Conservation (phyloP, 352 stramenopile genomes). For the Phytophthora melonis region DNA sequence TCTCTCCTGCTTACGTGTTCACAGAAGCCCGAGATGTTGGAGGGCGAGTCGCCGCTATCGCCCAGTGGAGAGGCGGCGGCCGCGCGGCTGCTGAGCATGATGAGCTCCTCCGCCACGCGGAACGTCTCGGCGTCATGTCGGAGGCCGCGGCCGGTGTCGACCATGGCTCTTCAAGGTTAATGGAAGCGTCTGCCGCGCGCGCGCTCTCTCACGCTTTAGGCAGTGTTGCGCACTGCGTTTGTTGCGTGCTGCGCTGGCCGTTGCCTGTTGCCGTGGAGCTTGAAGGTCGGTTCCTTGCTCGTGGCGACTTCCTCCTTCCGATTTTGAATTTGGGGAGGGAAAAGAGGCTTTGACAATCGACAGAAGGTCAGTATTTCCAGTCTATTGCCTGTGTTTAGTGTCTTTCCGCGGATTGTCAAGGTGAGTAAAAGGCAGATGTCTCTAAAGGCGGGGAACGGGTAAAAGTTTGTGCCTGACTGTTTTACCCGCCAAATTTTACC, state of each 20-base stretch:
- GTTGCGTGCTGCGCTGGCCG: too few species aligned
- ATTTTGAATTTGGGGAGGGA: slow-evolving; percentile 46
- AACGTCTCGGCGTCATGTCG: slow-evolving; percentile 77
- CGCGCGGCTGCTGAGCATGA: slow-evolving; percentile 64
- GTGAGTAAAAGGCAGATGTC: neutral
- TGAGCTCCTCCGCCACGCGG: slow-evolving; percentile 79
- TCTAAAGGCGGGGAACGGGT: slow-evolving; percentile 7
- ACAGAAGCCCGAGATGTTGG: slow-evolving; percentile 50
- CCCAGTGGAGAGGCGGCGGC: slow-evolving; percentile 13
- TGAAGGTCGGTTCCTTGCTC: slow-evolving; percentile 37
- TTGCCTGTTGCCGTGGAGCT: slow-evolving; percentile 13
- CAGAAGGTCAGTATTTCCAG: neutral
- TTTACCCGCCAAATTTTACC: slow-evolving; percentile 22
- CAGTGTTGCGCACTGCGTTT: neutral
- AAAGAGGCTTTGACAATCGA: slow-evolving; percentile 6
- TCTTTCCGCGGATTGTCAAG: neutral
- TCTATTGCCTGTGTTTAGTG: slow-evolving; percentile 13
- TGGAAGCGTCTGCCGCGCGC: neutral
- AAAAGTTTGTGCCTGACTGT: slow-evolving; percentile 6
- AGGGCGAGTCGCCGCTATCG: slow-evolving; percentile 36
- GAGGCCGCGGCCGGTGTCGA: slow-evolving; percentile 38
- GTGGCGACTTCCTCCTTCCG: slow-evolving; percentile 60
- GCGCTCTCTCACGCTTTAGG: neutral
- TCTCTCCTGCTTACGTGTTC: slow-evolving; percentile 31
- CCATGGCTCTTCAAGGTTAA: slow-evolving; percentile 24